Conservation (phyloP, 495 filamentous ascomycete species). For the Penicillium lividum region DNA sequence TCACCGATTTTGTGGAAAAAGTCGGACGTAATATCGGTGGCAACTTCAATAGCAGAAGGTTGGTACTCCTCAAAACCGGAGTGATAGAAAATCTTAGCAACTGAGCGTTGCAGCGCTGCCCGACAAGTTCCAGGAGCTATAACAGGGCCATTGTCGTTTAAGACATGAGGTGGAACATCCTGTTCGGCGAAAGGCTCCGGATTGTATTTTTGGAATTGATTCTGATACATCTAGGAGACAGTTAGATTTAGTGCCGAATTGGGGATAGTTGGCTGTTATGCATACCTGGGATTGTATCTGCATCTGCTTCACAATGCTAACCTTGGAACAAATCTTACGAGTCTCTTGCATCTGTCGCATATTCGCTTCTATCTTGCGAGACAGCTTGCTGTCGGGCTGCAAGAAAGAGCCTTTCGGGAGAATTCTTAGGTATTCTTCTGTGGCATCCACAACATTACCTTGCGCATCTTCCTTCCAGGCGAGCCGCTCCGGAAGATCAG, state of each 20-base stretch:
- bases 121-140: slow-evolving; percentile 78
- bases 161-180: slow-evolving; percentile 80
- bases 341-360: slow-evolving; percentile 97
- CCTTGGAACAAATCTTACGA: slow-evolving; percentile 91
- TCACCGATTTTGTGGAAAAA: slow-evolving; percentile 82
- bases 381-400: slow-evolving; percentile 72
- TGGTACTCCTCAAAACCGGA: slow-evolving; percentile 98
- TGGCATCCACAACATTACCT: slow-evolving; percentile 80
- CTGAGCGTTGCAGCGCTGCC: slow-evolving; percentile 81
- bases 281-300: slow-evolving; percentile 91
- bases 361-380: slow-evolving; percentile 83
- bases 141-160: slow-evolving; percentile 83
- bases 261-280: slow-evolving; percentile 8
- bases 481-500: slow-evolving; percentile 73
- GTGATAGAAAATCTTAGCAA: slow-evolving; percentile 94
- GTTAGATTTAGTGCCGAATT: slow-evolving; percentile 3
- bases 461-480: slow-evolving; percentile 86
- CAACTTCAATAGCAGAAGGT: slow-evolving; percentile 84
- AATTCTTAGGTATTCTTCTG: slow-evolving; percentile 76
- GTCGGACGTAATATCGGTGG: slow-evolving; percentile 87
- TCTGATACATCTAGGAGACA: slow-evolving; percentile 78
- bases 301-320: slow-evolving; percentile 99
- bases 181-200: slow-evolving; percentile 86
- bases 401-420: slow-evolving; percentile 73
- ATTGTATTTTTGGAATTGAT: slow-evolving; percentile 97